These are phyloP conservation scores for Sporothrix mexicana DNA, from an alignment of 2,329 filamentous ascomycete genomes.

Conservation along the genomic window DNA sequence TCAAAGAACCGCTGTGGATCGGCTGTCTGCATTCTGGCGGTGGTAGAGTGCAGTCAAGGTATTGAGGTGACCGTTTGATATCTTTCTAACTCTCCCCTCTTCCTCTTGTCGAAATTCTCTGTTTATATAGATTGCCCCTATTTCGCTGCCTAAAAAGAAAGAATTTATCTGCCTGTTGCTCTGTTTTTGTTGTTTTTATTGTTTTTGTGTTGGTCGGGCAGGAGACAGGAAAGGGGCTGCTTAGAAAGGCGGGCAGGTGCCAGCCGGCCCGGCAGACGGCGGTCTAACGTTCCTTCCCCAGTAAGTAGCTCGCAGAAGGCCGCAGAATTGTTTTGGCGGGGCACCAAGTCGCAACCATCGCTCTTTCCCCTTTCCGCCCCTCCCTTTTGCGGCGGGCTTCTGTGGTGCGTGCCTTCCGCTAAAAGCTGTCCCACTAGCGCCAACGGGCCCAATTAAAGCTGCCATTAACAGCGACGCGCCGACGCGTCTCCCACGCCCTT, in stretches of 20 bases:
- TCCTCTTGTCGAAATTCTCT: neutral
- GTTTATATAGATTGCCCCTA: constrained; percentile 1
- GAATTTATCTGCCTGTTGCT: constrained; percentile 18
- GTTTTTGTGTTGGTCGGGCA: neutral
- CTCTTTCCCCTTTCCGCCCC: neutral
- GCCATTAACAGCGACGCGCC: constrained; percentile 44
- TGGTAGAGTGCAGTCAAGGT: neutral
- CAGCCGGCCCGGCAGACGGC: constrained; percentile 15
- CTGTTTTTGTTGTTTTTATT: no score
- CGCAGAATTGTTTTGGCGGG: constrained; percentile 6
- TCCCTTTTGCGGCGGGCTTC: no score
- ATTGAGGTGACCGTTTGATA: neutral
- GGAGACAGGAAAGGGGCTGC: neutral
- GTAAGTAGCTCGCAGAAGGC: neutral
- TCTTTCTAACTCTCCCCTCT: neutral
- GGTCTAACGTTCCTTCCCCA: neutral
- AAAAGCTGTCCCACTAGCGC: constrained; percentile 22
- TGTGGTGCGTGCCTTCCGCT: no score
- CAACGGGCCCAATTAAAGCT: constrained; percentile 28
- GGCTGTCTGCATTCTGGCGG: constrained; percentile 64
- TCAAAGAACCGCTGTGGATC: constrained; percentile 89
- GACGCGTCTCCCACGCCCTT: constrained; percentile 47
- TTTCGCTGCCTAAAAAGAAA: constrained; percentile 20
- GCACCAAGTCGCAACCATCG: constrained; percentile 7
- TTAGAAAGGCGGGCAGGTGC: constrained; percentile 23